Base-by-base conservation (phyloP, 257 asterid genomes). In the Fraxinus anomala region DNA sequence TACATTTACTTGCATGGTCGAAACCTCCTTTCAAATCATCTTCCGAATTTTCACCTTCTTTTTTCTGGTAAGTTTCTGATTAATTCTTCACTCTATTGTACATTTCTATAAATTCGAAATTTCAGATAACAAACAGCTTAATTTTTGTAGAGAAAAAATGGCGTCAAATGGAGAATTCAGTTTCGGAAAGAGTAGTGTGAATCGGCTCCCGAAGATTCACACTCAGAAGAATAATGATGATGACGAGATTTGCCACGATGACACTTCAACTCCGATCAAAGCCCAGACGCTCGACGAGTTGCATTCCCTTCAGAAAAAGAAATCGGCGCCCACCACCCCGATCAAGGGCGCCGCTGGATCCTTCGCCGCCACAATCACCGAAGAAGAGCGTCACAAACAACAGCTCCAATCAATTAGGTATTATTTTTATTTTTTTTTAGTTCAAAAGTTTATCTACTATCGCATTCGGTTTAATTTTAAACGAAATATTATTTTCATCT, bases 371-470 rank as follows among this genome's bases (percentile, higher is more conserved):
- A 31, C 67, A 39, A 9, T 84, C 42, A 76, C 95, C 9, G 96
- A 92, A 36, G 49, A 40, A 40, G 86, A 86, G 24, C 95, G 95
- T 78, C 92, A 87, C 30, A 89, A 68, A 47, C 98, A 92, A 79
- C 98, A 94, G 80, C 93, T 94, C 23, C 98, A 91, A 14, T 94
- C 98, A 51, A 94, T 94, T 26, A 94, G 98, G 97, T 89, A 56
- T 24, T 24, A 40, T 1, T 9, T 5, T 40, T 26, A 26, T 26
- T 26, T 26, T 26, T 26, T 39, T 39, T 40, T 40, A 40, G 4
- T 40, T 40, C 47, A 11, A 40, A 40, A 10, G 3, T 40, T 39
- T 1, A 11, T 10, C 9, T 37, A 37, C 12, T 8, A 40, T 3
- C 3, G 3, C 14, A 11, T 40, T 40, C 49, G 16, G 49, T 12